Evolutionary conservation across 768 basidiomycete genomes (phyloP).

Genomic region (Erythrobasidium yunnanense): DNA sequence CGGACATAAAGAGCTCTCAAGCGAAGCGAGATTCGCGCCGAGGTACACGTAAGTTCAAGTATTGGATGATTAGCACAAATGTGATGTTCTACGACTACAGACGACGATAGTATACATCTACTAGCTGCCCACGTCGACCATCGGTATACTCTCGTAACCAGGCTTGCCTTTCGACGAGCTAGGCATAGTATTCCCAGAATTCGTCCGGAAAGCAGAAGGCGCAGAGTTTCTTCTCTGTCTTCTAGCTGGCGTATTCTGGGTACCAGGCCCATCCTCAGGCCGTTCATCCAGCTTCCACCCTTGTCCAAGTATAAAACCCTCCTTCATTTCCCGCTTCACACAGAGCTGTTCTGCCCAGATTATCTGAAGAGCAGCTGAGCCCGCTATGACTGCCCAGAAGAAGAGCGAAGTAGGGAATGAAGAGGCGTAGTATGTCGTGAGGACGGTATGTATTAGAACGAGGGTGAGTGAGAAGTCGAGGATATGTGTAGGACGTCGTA

Average conservation of each 20-base stretch:
- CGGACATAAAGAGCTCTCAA: too few relatives aligned
- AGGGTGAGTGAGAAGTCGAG: conserved; percentile 89
- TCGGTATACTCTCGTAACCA: conserved; percentile 17
- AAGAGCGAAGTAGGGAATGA: conserved; percentile 73
- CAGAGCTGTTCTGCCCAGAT: conserved; percentile 82
- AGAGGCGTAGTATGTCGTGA: conserved; percentile 84
- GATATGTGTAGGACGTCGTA: conserved; percentile 83
- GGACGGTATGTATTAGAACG: conserved; percentile 76
- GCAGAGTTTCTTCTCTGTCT: conserved; percentile 18
- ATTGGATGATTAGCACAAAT: too few relatives aligned
- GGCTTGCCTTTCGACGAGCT: too few relatives aligned
- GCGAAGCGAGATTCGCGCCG: too few relatives aligned
- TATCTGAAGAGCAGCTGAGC: conserved; percentile 59
- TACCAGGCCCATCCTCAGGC: conserved; percentile 16
- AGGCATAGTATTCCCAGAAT: not conserved
- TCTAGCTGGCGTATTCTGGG: not conserved
- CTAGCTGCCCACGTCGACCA: not conserved
- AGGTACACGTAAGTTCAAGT: too few relatives aligned
- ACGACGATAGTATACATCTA: too few relatives aligned
- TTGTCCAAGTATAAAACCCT: conserved; percentile 50
- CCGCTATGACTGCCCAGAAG: conserved; percentile 75
- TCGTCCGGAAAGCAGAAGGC: not conserved
- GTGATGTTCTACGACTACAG: too few relatives aligned
- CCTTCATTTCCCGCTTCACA: conserved; percentile 76
- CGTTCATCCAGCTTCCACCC: conserved; percentile 28